Evolutionary conservation across 805 yeast species (phyloP).

Genomic region (Metschnikowia corniflorae): DNA sequence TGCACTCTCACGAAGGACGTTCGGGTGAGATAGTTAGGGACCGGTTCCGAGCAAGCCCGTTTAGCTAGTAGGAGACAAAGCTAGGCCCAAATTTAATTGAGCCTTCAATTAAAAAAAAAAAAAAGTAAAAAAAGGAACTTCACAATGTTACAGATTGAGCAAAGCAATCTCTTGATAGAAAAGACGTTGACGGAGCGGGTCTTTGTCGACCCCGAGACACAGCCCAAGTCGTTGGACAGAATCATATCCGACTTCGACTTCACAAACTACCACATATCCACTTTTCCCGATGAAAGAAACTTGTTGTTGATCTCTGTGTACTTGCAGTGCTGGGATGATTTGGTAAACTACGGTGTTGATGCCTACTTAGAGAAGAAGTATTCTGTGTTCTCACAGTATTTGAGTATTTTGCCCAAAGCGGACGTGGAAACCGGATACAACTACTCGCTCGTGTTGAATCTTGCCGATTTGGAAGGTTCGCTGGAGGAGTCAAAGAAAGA

Average conservation of each 20-base stretch:
- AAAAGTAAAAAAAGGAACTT: no score
- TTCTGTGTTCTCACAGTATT: conserved; percentile 32
- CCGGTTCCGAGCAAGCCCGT: no score
- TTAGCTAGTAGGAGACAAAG: no score
- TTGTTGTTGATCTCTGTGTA: conserved; percentile 63
- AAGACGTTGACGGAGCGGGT: conserved; percentile 75
- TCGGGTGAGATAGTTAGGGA: no score
- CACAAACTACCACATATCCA: conserved; percentile 89
- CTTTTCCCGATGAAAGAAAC: conserved; percentile 67
- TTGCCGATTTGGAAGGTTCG: conserved; percentile 32
- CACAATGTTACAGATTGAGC: conserved; percentile 84
- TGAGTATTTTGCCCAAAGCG: conserved; percentile 26
- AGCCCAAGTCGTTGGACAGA: conserved; percentile 61
- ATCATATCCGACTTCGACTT: conserved; percentile 93
- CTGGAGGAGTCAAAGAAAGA: conserved; percentile 47
- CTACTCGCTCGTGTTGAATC: conserved; percentile 69
- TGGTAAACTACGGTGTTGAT: conserved; percentile 62
- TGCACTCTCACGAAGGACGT: no score
- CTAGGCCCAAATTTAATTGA: no score
- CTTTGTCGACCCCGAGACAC: conserved; percentile 32
- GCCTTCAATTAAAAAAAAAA: no score
- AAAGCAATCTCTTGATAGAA: conserved; percentile 76
- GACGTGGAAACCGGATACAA: conserved; percentile 77
- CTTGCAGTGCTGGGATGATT: conserved; percentile 75
- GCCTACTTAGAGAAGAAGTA: conserved; percentile 52